phyloP scores from a whole-genome alignment of 179 eudicot species.

The Nepenthes alata region DNA sequence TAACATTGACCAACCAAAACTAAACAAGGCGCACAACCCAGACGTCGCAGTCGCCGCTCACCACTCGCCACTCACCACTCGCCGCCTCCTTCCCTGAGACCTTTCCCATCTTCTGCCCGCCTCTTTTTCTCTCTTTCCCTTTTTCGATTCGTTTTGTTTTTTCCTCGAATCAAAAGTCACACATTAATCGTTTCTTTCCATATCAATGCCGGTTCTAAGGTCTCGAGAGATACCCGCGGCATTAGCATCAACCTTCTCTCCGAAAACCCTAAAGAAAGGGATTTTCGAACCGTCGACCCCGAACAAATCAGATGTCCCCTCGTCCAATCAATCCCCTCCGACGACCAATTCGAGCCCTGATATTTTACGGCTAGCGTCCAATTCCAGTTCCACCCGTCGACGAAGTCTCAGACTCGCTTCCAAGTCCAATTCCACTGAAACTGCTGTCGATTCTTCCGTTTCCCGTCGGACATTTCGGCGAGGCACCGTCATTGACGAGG shows the following conservation, averaged over 20 bases:
- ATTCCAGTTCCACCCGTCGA: not conserved
- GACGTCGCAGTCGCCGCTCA: no score
- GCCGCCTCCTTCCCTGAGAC: no score
- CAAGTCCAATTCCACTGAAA: constrained; percentile 1
- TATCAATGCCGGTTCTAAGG: constrained; percentile 46
- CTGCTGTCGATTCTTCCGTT: not conserved
- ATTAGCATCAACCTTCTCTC: constrained; percentile 5
- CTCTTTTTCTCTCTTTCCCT: not conserved
- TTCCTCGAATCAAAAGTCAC: not conserved
- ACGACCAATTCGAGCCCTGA: constrained; percentile 4
- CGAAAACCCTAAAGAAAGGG: constrained; percentile 14
- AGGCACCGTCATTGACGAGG: constrained; percentile 4
- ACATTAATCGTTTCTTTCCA: not conserved
- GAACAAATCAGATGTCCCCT: constrained; percentile 12
- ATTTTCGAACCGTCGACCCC: constrained; percentile 37
- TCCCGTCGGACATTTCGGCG: constrained; percentile 10
- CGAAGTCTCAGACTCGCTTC: constrained; percentile 40
- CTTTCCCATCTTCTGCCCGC: no score
- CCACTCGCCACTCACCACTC: no score
- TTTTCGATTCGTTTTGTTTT: not conserved
- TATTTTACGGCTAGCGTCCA: not conserved
- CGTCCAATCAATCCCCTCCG: not conserved
- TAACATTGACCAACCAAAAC: no score
- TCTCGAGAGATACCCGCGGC: constrained; percentile 32
- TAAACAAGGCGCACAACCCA: no score